These are phyloP conservation scores for Agastache rugosa DNA, from an alignment of 257 asterid species.

Conservation along the genomic window DNA sequence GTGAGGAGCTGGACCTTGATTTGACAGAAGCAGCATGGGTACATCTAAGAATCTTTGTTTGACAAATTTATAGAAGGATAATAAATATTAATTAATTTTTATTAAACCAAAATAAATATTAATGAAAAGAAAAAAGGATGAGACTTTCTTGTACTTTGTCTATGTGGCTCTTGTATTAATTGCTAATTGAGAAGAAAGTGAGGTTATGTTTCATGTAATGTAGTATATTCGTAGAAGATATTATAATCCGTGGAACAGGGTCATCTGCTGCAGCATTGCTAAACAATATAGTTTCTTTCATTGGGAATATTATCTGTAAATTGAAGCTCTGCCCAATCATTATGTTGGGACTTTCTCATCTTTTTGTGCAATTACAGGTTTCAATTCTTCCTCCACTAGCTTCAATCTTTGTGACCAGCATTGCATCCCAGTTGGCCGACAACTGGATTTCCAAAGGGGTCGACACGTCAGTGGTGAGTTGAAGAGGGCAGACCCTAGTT, in stretches of 20 bases:
- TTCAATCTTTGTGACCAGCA: conserved; percentile 79
- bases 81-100: neutral
- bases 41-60: conserved; percentile 42
- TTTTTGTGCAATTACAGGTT: conserved; percentile 62
- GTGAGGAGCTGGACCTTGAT: conserved; percentile 93
- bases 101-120: no score
- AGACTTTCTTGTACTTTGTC: no score
- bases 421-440: conserved; percentile 95
- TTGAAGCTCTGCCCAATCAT: neutral
- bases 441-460: conserved; percentile 82
- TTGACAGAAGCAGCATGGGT: conserved; percentile 98
- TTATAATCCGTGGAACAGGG: no score
- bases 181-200: no score
- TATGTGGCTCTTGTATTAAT: no score
- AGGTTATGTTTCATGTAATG: no score
- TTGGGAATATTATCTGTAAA: conserved; percentile 14
- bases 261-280: neutral
- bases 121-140: no score
- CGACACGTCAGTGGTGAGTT: conserved; percentile 77
- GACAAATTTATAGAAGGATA: neutral
- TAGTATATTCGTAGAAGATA: no score
- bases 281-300: neutral
- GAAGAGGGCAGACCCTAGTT: conserved; percentile 3
- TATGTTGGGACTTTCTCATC: conserved; percentile 5
- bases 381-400: conserved; percentile 97